Conservation (phyloP, 2,329 filamentous ascomycete species). For the Apiospora sp. region DNA sequence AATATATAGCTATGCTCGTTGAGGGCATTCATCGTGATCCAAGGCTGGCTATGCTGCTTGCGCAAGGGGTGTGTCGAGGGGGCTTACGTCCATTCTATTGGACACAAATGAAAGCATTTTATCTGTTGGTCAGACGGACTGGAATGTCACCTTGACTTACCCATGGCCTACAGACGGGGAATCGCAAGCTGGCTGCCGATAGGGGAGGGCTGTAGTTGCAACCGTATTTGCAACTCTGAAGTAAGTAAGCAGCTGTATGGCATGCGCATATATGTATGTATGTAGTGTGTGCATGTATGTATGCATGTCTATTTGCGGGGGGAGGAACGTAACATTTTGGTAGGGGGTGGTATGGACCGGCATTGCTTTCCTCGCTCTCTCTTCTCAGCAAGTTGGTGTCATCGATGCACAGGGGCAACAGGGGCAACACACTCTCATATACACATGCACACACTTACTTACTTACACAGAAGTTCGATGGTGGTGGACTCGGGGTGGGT, state of each 20-base stretch:
- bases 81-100: not conserved
- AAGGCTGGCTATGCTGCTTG: slow-evolving; percentile 4
- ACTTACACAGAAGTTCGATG: not conserved
- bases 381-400: not conserved
- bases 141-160: not conserved
- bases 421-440: not conserved
- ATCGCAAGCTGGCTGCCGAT: not conserved
- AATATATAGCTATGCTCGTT: not conserved
- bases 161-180: not conserved
- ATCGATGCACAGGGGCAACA: not conserved
- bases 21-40: slow-evolving; percentile 12
- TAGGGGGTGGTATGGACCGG: not conserved
- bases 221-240: not conserved
- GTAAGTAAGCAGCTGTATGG: not conserved
- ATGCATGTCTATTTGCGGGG: slow-evolving; percentile 17
- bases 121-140: not conserved
- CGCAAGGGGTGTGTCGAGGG: not conserved
- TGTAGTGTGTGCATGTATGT: slow-evolving; percentile 16
- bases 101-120: not conserved
- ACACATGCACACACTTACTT: not conserved
- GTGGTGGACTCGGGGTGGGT: not conserved
- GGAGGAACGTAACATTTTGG: slow-evolving; percentile 24
- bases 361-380: not conserved
- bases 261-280: slow-evolving; percentile 19
- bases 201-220: not conserved